Percentiles rank a stretch among this genome's conserved stretches.
Evolutionary conservation across 352 stramenopile species (phyloP).

Genomic region (Pythium angustatum): DNA sequence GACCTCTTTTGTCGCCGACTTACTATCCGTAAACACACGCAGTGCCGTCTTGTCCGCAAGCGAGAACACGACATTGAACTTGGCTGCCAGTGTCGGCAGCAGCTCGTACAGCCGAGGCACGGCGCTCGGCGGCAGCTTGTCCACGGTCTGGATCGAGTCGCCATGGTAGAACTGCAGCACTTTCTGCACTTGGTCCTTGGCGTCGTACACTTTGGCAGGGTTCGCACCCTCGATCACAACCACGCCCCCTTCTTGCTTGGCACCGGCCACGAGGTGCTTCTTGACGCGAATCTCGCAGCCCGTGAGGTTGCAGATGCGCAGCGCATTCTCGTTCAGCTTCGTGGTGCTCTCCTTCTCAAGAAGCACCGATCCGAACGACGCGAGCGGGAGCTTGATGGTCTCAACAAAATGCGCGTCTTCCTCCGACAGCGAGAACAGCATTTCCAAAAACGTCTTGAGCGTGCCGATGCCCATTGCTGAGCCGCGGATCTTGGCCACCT

Average conservation of each 20-base stretch:
- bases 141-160: slow-evolving; percentile 52
- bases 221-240: slow-evolving; percentile 71
- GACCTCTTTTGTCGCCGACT: slow-evolving; percentile 49
- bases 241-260: slow-evolving; percentile 25
- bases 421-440: slow-evolving; percentile 56
- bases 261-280: slow-evolving; percentile 7
- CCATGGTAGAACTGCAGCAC: slow-evolving; percentile 81
- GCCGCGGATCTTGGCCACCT: slow-evolving; percentile 68
- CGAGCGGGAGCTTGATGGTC: slow-evolving; percentile 54
- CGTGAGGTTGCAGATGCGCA: slow-evolving; percentile 75
- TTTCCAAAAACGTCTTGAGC: slow-evolving; percentile 76
- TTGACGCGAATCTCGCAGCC: slow-evolving; percentile 76
- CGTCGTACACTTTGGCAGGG: slow-evolving; percentile 66
- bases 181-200: slow-evolving; percentile 70
- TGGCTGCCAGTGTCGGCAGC: slow-evolving; percentile 48
- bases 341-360: slow-evolving; percentile 40
- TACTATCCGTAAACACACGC: slow-evolving; percentile 68
- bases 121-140: slow-evolving; percentile 45
- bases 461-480: slow-evolving; percentile 63
- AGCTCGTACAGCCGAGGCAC: slow-evolving; percentile 66
- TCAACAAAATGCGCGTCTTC: slow-evolving; percentile 58
- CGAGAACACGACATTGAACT: slow-evolving; percentile 65
- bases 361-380: slow-evolving; percentile 53
- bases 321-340: slow-evolving; percentile 72
- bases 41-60: slow-evolving; percentile 54